Evolutionary conservation across 2,329 filamentous ascomycete species (phyloP).

Genomic region (Botrytis deweyae): DNA sequence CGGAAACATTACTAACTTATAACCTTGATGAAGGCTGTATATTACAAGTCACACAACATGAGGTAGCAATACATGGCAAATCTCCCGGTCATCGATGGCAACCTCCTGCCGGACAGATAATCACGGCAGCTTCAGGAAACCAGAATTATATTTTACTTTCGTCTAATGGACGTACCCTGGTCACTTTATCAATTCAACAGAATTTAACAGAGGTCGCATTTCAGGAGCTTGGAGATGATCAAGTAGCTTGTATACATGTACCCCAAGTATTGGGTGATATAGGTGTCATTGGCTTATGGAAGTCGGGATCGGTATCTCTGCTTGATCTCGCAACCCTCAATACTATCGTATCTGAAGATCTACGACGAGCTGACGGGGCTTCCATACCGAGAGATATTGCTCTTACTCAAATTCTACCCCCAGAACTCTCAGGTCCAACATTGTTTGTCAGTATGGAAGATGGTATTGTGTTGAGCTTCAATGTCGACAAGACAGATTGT

Average conservation of each 20-base stretch:
- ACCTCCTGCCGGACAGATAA: conserved; percentile 51
- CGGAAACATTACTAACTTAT: conserved; percentile 68
- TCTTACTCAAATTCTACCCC: conserved; percentile 73
- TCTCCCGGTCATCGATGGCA: conserved; percentile 60
- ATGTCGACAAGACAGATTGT: conserved; percentile 61
- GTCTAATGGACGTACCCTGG: conserved; percentile 68
- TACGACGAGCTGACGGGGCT: conserved; percentile 63
- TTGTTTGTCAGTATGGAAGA: conserved; percentile 90
- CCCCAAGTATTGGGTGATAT: conserved; percentile 61
- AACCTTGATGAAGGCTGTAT: conserved; percentile 64
- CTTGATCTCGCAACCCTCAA: conserved; percentile 66
- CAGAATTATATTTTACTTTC: conserved; percentile 69
- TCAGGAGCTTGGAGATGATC: conserved; percentile 65
- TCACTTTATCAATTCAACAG: conserved; percentile 63
- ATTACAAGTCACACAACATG: conserved; percentile 72
- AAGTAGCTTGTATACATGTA: conserved; percentile 82
- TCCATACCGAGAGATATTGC: conserved; percentile 82
- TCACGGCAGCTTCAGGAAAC: conserved; percentile 79
- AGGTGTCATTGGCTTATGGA: conserved; percentile 85
- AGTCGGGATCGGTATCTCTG: conserved; percentile 74
- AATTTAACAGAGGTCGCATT: conserved; percentile 54
- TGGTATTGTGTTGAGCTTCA: conserved; percentile 83
- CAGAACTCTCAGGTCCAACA: conserved; percentile 59
- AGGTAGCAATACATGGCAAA: conserved; percentile 63
- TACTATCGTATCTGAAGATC: conserved; percentile 61